Percentiles rank a stretch among this genome's conserved stretches.
Evolutionary conservation across 305 asterid genomes (phyloP).

Genomic region (Solanum hybrid): DNA sequence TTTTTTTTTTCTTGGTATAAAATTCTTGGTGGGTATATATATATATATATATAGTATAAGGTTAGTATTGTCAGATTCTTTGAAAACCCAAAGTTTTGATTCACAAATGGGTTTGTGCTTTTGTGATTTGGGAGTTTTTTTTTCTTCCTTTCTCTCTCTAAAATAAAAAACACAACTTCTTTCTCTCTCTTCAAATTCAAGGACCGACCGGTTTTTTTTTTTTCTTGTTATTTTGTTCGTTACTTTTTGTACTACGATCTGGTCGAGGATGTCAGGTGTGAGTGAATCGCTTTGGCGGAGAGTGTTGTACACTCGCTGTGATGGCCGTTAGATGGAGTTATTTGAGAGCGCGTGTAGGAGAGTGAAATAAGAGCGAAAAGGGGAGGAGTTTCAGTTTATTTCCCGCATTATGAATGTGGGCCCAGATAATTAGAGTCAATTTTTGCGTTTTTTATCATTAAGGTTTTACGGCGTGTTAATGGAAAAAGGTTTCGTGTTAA

Average conservation of each 20-base stretch:
- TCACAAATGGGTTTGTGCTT: constrained; percentile 37
- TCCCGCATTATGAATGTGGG: constrained; percentile 5
- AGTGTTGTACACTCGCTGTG: background rate
- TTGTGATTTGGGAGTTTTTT: constrained; percentile 27
- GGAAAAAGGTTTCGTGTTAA: background rate
- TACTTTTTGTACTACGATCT: constrained; percentile 23
- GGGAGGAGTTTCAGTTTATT: background rate
- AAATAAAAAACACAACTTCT: background rate
- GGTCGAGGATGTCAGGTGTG: constrained; percentile 8
- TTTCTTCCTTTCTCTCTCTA: constrained; percentile 4
- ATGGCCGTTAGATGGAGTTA: background rate
- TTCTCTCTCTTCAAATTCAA: constrained; percentile 12
- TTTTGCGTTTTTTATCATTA: background rate
- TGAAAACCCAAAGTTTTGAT: constrained; percentile 45
- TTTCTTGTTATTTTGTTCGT: constrained; percentile 1
- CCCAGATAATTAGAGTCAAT: background rate
- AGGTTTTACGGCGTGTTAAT: background rate
- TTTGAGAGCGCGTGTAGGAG: background rate
- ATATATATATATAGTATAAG: constrained; percentile 6
- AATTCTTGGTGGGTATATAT: constrained; percentile 2
- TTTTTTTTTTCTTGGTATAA: constrained; percentile 12
- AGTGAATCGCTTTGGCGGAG: background rate
- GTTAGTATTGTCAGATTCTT: constrained; percentile 25
- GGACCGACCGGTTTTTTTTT: background rate
- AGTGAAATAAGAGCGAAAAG: background rate